Evolutionary conservation across 2,329 filamentous ascomycete genomes (phyloP).

Genomic region (Hypoxylon sp.): DNA sequence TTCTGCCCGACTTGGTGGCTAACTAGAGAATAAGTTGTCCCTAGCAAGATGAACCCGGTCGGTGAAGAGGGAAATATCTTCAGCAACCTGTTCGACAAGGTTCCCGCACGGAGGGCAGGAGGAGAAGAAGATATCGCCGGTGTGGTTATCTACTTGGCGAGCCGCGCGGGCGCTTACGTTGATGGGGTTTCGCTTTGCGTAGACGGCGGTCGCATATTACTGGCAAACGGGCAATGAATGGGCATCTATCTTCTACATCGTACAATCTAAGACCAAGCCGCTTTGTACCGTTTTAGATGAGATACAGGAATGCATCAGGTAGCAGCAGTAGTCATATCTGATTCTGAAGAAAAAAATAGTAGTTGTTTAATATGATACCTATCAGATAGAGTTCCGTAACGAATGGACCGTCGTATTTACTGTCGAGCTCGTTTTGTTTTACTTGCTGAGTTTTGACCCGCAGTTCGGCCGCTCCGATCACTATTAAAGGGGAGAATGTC

Average conservation of each 20-base stretch:
- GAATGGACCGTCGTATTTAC: too few relatives aligned
- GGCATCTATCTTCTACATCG: too few relatives aligned
- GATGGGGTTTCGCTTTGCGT: constrained; percentile 50
- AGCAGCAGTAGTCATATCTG: too few relatives aligned
- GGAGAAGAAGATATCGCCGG: constrained; percentile 51
- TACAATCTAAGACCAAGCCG: too few relatives aligned
- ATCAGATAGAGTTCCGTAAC: too few relatives aligned
- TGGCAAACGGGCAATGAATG: constrained; percentile 49
- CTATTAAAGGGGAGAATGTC: too few relatives aligned
- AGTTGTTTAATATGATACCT: too few relatives aligned
- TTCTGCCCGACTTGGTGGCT: background rate
- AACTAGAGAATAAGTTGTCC: constrained; percentile 49
- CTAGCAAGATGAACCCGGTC: constrained; percentile 52
- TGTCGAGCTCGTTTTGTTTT: too few relatives aligned
- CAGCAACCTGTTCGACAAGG: constrained; percentile 49
- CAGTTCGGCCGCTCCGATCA: too few relatives aligned
- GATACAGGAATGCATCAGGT: too few relatives aligned
- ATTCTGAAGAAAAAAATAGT: too few relatives aligned
- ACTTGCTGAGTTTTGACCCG: too few relatives aligned
- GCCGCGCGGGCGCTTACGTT: constrained; percentile 50
- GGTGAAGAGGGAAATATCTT: constrained; percentile 51
- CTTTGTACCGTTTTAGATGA: background rate
- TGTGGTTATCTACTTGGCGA: constrained; percentile 49
- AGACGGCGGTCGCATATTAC: constrained; percentile 49
- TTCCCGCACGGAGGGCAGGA: constrained; percentile 50